These are phyloP conservation scores for Lactarius sp. DNA, from an alignment of 768 basidiomycete genomes.

Conservation along the genomic window DNA sequence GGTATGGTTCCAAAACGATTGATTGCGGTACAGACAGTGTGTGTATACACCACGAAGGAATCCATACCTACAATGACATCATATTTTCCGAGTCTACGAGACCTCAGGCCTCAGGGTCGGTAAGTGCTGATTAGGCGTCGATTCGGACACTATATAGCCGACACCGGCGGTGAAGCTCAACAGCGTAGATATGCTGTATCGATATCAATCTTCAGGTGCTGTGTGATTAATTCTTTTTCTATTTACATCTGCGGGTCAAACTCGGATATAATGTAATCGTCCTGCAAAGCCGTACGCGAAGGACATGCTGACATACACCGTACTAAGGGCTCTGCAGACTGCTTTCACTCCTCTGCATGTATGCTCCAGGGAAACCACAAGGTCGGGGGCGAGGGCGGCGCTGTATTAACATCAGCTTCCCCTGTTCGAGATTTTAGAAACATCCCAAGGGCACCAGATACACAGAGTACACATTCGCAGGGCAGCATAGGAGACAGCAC, in stretches of 20 bases:
- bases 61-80: too few relatives aligned
- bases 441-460: slow-evolving; percentile 6
- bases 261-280: not conserved
- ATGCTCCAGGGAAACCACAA: slow-evolving; percentile 3
- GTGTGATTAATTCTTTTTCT: too few relatives aligned
- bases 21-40: too few relatives aligned
- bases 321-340: not conserved
- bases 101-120: too few relatives aligned
- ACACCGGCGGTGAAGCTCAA: not conserved
- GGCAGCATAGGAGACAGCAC: not conserved
- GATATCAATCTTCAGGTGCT: too few relatives aligned
- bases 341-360: not conserved
- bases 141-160: not conserved
- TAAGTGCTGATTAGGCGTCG: not conserved
- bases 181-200: too few relatives aligned
- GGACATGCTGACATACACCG: not conserved
- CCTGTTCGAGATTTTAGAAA: not conserved
- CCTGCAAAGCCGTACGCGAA: not conserved
- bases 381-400: slow-evolving; percentile 1
- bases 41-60: too few relatives aligned
- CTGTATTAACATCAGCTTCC: not conserved
- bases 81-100: too few relatives aligned
- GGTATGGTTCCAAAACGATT: too few relatives aligned
- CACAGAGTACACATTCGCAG: slow-evolving; percentile 1
- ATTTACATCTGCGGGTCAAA: not conserved